phyloP scores from a whole-genome alignment of 257 asterid species.

The Oldenlandia corymbosa region DNA sequence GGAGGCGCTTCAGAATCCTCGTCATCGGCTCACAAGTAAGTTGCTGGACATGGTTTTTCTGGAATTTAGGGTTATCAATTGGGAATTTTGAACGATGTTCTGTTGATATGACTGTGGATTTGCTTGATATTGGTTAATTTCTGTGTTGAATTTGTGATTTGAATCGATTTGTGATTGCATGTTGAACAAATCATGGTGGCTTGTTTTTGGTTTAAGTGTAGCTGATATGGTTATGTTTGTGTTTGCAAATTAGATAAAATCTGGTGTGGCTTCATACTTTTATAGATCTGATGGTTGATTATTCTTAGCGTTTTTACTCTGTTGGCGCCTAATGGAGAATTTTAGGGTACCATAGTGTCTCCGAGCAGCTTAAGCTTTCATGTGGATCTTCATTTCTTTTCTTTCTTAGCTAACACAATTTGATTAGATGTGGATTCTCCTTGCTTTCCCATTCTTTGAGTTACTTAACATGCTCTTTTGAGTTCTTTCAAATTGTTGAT shows the following conservation, averaged over 20 bases:
- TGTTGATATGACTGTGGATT: background rate
- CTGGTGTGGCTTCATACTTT: background rate
- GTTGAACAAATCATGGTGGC: background rate
- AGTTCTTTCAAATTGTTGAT: too few relatives aligned
- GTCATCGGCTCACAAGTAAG: slow-evolving; percentile 93
- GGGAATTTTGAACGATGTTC: background rate
- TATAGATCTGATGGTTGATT: slow-evolving; percentile 21
- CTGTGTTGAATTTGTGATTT: background rate
- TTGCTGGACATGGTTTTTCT: background rate
- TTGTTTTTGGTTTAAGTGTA: background rate
- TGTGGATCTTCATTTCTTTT: background rate
- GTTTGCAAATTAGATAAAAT: background rate
- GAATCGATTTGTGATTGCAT: background rate
- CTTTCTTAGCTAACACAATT: too few relatives aligned
- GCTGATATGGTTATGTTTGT: background rate
- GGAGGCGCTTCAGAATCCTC: slow-evolving; percentile 98
- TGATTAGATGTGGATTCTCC: too few relatives aligned
- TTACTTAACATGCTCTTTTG: too few relatives aligned
- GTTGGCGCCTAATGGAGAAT: too few relatives aligned
- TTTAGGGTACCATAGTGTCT: too few relatives aligned
- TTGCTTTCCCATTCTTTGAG: too few relatives aligned
- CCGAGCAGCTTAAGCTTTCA: background rate
- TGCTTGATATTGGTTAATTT: background rate
- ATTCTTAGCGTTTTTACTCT: background rate
- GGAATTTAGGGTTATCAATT: background rate